Evolutionary conservation across 495 filamentous ascomycete species (phyloP), one percentile per base, ranked within the genome.

Genomic region (Amphirosellinia nigrospora): DNA sequence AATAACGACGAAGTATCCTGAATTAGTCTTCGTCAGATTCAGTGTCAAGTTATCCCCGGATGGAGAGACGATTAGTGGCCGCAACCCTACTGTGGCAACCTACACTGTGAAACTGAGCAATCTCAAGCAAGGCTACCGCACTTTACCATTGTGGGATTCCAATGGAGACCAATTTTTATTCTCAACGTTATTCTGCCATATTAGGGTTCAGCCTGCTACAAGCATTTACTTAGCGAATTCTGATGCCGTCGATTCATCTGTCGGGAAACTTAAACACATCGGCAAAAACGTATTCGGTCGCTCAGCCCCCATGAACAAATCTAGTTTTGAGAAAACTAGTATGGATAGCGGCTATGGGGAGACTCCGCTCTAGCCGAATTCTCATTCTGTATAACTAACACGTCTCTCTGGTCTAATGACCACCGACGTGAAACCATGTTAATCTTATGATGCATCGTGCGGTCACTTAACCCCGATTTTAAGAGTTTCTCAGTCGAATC

Each of bases 101-200:
- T 98, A 93, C 79, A 98, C 93, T 3, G 96, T 92, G 48, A 98
- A 98, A 81, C 89, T 99, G 52, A 91, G 83, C 82, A 94, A 89
- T 70, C 85, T 99, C 32, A 93, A 94, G 73, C 90, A 97, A 79
- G 96, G 96, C n/a, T 99, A 96, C 75, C 95, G 95, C 60, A 96
- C 97, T 72, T 86, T 99, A 46, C 96, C 95, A n/a, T 85, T 99
- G n/a, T 90, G 90, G 74, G 92, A 97, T 79, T 85, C 86, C 53
- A 91, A 93, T 67, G 96, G 95, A 63, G 94, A 98, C 66, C 93
- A 92, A 70, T 98, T 94, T 77, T 84, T 97, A 28, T 96, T 96
- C 79, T 97, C 96, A n/a, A 96, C 93, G 0, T 82, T 99, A 41
- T 97, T 99, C 81, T 96, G 93, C 79, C 88, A 88, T 68, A 92